Base-by-base conservation (phyloP, 495 filamentous ascomycete species). In the Xylaria scruposa region DNA sequence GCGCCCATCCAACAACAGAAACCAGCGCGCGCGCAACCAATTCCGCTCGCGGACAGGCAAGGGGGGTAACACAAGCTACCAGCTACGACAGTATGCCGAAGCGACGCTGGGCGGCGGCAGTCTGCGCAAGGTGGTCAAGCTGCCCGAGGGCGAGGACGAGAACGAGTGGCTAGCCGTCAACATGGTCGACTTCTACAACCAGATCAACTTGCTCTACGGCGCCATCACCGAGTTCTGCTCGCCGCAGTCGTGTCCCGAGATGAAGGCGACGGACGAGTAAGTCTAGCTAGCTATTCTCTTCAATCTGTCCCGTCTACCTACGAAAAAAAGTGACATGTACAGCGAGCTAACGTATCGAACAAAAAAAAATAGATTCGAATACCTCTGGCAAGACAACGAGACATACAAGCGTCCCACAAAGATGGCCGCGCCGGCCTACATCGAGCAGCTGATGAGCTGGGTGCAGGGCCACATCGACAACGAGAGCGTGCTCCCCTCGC, bases 101-200 rank as follows among this genome's bases (percentile, higher is more conserved):
- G 97, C 96, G 44, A 99, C 96, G 51, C 85, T 99, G 19, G 96
- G 96, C 33, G 97, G 94, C 77, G 96, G 96, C 44, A 97, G 94
- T 82, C 85, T 99, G 83, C 88, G 94, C 73, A 98, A 98, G 84
- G 95, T 96, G 44, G 96, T 99, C 73, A 97, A 94, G 86, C 85
- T 98, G 58, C 96, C 97, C 17, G 97, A 99, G 79, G 96, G 97
- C 56, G 96, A 99, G 78, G 96, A 98, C 83, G 83, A 94, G 81
- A 97, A 96, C 81, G 96, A 99, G 82, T 99, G 96, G 96, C 83
- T 98, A 71, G 96, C 96, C 31, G 97, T 98, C 61, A 98, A 99
- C 81, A 95, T 99, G 78, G 96, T 99, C 84, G 96, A 99, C 81
- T 99, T 99, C 83, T 99, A 98, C 89, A 99, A 98, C 84, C 96